A percentile compares a stretch with the other conserved stretches of the same genome.
These are phyloP conservation scores for Ocimum tenuiflorum DNA, from an alignment of 257 asterid species.

Conservation along the genomic window DNA sequence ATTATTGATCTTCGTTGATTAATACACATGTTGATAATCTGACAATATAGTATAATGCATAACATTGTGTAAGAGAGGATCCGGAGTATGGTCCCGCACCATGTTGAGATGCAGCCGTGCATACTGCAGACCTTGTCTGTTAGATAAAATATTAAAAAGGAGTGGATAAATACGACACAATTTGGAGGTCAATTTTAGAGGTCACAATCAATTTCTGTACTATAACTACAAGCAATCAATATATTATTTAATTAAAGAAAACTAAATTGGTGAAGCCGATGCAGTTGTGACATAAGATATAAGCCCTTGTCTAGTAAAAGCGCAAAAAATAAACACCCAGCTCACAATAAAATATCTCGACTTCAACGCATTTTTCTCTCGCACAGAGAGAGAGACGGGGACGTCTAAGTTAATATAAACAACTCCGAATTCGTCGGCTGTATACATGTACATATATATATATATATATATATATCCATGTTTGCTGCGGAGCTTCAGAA, in stretches of 20 bases:
- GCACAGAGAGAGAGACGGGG: not conserved
- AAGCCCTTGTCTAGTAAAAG: too few species aligned
- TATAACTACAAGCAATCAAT: conserved; percentile 14
- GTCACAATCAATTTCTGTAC: conserved; percentile 37
- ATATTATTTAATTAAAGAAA: not conserved
- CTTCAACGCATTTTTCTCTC: conserved; percentile 12
- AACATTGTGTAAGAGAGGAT: too few species aligned
- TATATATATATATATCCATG: not conserved
- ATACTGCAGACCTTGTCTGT: too few species aligned
- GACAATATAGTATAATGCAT: too few species aligned
- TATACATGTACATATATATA: not conserved
- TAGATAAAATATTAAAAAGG: not conserved
- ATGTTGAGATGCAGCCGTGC: too few species aligned
- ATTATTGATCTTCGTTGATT: too few species aligned
- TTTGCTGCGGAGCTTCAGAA: not conserved
- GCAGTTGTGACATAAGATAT: not conserved
- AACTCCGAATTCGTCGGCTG: not conserved
- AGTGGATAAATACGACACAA: conserved; percentile 21
- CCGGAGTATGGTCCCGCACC: too few species aligned
- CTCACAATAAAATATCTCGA: not conserved
- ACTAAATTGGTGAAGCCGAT: not conserved
- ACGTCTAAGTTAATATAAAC: conserved; percentile 4
- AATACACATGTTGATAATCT: too few species aligned
- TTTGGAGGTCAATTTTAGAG: conserved; percentile 36
- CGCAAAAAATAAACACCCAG: not conserved